Evolutionary conservation across 495 filamentous ascomycete species (phyloP), one percentile per base, ranked within the genome.

Genomic region (Daldinia decipiens): DNA sequence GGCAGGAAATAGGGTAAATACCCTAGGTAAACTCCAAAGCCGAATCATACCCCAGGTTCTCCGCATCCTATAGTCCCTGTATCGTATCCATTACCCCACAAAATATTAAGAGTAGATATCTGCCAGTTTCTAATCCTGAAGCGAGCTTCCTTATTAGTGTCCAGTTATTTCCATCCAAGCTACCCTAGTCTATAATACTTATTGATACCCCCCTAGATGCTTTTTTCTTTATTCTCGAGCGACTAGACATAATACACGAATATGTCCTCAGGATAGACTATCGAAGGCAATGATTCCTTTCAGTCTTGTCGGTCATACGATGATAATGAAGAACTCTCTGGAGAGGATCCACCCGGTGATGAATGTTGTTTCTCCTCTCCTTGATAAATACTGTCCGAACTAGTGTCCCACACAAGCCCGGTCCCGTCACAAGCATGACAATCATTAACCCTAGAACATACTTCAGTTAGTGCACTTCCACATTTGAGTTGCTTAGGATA

Each of bases 401-500:
- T 54, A 6, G 59, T 56, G 39, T 72, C 69, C 69, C 69, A 72
- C 53, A 68, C 36, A 54, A 72, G 26, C 1, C 69, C 69, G 12
- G 69, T 72, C 9, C 69, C 69, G 1, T 64, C 56, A 17, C 69
- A 72, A 12, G 59, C 47, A 29, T 55, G 53, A 13, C 69, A 72
- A 17, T 67, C 38, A 17, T 68, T 72, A 3, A 72, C 69, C 29
- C 69, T 72, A n/a, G 5, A n/a, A 34, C 2, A 53, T 29, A 24
- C 8, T 15, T 51, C 24, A 4, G 13, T 67, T 29, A 67, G 53
- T 17, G 5, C 5, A 2, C 6, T 9, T 21, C 26, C 9, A 4
- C 29, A 7, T 21, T 47, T 21, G 19, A 8, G 4, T 29, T 7
- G 3, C 13, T 2, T 34, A 38, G 36, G 4, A 8, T 8, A 0